Evolutionary conservation across 768 basidiomycete genomes (phyloP), one percentile per base, ranked within the genome.

Genomic region (Tulasnella sp.): DNA sequence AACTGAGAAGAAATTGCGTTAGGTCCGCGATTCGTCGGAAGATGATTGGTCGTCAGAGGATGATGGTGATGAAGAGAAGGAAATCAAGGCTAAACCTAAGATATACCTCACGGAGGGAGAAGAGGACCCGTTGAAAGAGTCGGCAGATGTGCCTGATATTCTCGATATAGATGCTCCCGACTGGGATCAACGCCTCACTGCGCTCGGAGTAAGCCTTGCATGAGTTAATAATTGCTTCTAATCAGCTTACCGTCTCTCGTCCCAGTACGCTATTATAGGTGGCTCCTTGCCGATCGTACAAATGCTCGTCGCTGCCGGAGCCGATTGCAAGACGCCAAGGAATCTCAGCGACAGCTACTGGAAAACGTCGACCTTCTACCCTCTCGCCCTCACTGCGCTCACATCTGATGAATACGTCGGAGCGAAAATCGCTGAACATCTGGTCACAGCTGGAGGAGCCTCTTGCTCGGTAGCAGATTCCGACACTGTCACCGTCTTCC

Each of bases 181-280:
- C 83, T 93, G 91, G 91, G 91, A 92, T 83, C 88, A 89, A 79
- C 87, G 87, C 4, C 88, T 90, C 80, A 88, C 89, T 1, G 88
- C 92, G 1, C 86, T 92, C 40, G 85, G 85, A 37, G 40, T 90
- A 90, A 82, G 91, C 69, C 83, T n/a, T 60, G 46, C 50, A 11
- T 40, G 37, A 6, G 37, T 80, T 41, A 16, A 50, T 79, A 12
- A 12, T 28, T 12, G 44, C n/a, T 7, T 60, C 3, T 77, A 50
- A 24, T 7, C 7, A n/a, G 24, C 54, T 24, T 24, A 54, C 54
- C 2, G 4, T 54, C 9, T 12, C 37, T 12, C 22, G 18, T 44
- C 18, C 3, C 34, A 80, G 79, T 76, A 81, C 48, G 75, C 81
- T 8, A 76, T 82, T 73, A 24, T 90, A 3, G 89, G 86, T 34